Evolutionary conservation across 2,329 filamentous ascomycete genomes (phyloP).

Genomic region (Arachnopeziza araneosa): DNA sequence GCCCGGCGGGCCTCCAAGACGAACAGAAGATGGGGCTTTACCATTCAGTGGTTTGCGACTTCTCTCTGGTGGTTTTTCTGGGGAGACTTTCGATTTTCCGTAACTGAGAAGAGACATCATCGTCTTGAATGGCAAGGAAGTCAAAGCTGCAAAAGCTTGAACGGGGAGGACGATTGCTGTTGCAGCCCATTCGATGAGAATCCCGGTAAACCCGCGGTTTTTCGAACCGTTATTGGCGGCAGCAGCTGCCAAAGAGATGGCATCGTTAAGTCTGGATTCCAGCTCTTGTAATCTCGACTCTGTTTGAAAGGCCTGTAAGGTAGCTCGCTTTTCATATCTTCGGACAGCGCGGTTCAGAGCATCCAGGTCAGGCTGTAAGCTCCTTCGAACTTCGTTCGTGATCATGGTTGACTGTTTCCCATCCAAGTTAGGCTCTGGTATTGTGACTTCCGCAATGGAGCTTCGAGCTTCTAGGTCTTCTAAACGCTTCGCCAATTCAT

Average conservation of each 20-base stretch:
- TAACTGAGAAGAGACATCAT: conserved; percentile 15
- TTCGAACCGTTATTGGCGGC: conserved; percentile 45
- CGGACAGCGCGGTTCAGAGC: conserved; percentile 83
- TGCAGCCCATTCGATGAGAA: conserved; percentile 26
- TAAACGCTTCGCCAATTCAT: conserved; percentile 59
- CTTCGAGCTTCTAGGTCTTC: conserved; percentile 60
- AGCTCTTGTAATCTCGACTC: conserved; percentile 69
- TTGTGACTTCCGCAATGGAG: not conserved
- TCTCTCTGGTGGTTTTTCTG: conserved; percentile 10
- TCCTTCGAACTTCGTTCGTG: conserved; percentile 54
- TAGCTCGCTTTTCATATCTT: conserved; percentile 84
- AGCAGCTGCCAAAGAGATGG: conserved; percentile 73
- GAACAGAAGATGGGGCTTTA: conserved; percentile 10
- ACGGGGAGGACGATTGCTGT: conserved; percentile 25
- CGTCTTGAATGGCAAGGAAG: conserved; percentile 24
- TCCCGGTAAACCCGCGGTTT: conserved; percentile 16
- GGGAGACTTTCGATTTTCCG: conserved; percentile 14
- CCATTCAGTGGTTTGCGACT: conserved; percentile 16
- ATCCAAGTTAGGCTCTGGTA: conserved; percentile 29
- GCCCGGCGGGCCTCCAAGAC: conserved; percentile 8
- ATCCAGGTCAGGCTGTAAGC: conserved; percentile 76
- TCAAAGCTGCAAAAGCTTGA: conserved; percentile 21
- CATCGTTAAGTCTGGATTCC: conserved; percentile 67
- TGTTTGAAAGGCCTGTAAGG: conserved; percentile 67
- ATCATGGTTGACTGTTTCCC: conserved; percentile 37